Conservation (phyloP, 345 rosid species). For the Boechera stricta region DNA sequence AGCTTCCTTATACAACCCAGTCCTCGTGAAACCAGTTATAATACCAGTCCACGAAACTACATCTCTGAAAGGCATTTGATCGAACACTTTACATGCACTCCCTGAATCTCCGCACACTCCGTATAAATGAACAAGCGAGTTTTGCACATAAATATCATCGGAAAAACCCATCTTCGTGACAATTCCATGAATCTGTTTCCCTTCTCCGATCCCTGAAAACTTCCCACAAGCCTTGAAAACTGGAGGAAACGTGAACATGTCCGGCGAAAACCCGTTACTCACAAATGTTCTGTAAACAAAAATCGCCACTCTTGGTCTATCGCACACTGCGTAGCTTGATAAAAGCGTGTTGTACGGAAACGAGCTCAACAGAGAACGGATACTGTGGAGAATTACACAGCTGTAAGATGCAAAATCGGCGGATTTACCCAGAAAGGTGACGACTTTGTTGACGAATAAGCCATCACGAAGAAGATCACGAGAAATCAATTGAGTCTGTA, state of each 20-base stretch:
- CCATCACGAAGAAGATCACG: conserved; percentile 39
- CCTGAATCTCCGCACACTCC: conserved; percentile 43
- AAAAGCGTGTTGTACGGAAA: conserved; percentile 44
- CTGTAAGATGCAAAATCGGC: conserved; percentile 34
- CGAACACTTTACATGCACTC: conserved; percentile 50
- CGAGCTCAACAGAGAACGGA: conserved; percentile 32
- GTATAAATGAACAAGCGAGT: conserved; percentile 49
- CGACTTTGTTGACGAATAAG: conserved; percentile 35
- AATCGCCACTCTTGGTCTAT: conserved; percentile 41
- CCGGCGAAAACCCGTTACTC: conserved; percentile 49
- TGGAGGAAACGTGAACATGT: conserved; percentile 53
- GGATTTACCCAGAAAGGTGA: conserved; percentile 38
- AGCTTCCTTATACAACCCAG: conserved; percentile 51
- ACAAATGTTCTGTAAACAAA: conserved; percentile 37
- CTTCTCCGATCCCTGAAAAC: conserved; percentile 46
- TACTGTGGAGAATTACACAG: conserved; percentile 36
- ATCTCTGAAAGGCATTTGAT: conserved; percentile 57
- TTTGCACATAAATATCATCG: conserved; percentile 46
- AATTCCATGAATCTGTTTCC: conserved; percentile 47
- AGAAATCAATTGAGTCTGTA: conserved; percentile 36
- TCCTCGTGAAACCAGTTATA: conserved; percentile 48
- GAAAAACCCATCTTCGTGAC: conserved; percentile 45
- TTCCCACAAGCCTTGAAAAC: conserved; percentile 54
- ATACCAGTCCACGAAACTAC: conserved; percentile 55
- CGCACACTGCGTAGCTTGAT: conserved; percentile 42